Evolutionary conservation across 768 basidiomycete species (phyloP), one percentile per base, ranked within the genome.

Genomic region (Collybia nuda): DNA sequence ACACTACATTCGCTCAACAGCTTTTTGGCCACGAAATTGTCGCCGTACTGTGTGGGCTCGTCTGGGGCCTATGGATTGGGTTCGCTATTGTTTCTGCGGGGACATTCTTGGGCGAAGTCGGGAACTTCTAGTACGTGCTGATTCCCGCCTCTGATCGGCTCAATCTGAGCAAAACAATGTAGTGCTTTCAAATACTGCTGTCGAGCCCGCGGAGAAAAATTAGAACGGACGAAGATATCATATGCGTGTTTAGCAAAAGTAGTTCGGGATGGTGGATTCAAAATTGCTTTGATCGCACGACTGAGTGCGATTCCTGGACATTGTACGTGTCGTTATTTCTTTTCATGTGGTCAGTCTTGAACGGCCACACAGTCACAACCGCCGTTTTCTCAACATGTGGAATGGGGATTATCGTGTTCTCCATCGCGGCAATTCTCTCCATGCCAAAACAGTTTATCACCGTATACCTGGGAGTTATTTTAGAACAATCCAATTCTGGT

Each of bases 1-100:
- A 37, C 23, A 19, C 44, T 37, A 19, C 39, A 49, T 23, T 5
- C 12, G 14, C 32, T 43, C 8, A 49, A 3, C 54, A 90, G 80
- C 80, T 96, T 15, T 94, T 94, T 60, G 94, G 94, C 5, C 93
- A 96, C 55, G 94, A 96, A 75, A 89, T 96, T 49, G 76, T 96
- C 36, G 90, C 90, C 19, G 79, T 95, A 29, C 74, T 96, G 6
- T 93, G 91, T 59, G 94, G 94, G 15, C 66, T 96, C 28, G 90
- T 96, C 2, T 97, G 92, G 91, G 93, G 91, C 2, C 72, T 94
- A 2, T 86, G 94, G 78, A 61, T 78, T 19, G 94, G 93, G 2
- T 96, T 96, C 58, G 94, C 69, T 0, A 95, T 97, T 60, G 90
- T 91, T 15, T 80, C 81, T 2, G 88, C 84, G 6, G 90, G 91